Base-by-base conservation (phyloP, 768 basidiomycete genomes). In the Serendipita sp. region DNA sequence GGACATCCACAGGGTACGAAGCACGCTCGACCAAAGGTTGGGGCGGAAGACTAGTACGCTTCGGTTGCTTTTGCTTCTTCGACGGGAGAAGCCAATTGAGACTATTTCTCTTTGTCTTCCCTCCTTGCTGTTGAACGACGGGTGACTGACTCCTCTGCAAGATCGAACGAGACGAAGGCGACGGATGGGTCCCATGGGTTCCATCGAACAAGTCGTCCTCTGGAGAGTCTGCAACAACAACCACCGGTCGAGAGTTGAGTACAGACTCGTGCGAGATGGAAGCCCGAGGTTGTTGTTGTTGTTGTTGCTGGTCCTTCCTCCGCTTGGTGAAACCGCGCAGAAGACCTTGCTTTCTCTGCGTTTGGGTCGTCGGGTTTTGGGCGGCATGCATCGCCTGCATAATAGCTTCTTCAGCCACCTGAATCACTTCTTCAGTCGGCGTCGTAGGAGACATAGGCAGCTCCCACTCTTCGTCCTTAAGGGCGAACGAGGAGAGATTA, bases 231-330 rank as follows among this genome's bases (percentile, higher is more conserved):
- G 44, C 44, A n/a, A 5, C n/a, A 32, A 32, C n/a, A 32, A n/a
- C 48, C 5, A n/a, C 48, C 7, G n/a, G 7, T 51, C 48, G 48
- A 51, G 48, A 5, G 30, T 23, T 8, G 23, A 60, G 23, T 10
- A 60, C n/a, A 35, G 56, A 60, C 23, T 60, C 56, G 56, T 23
- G 32, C n/a, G 56, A 60, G 35, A 60, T 36, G n/a, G 56, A 60
- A 35, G 23, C 35, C 23, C 18, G 56, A 18, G 35, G 56, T 28
- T 8, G 16, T 60, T 23, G 35, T 28, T 10, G 56, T n/a, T 51
- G 48, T 16, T 51, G 38, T 41, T 41, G 38, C 38, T 41, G 38
- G 38, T 41, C 13, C 38, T 41, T 41, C 38, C 38, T 7, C 38
- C 38, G 5, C 7, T 7, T 51, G n/a, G 48, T 18, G 48, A 51